Percentiles rank a stretch among this genome's conserved stretches.
These are phyloP conservation scores for Hypomyces perniciosus DNA, from an alignment of 2,329 filamentous ascomycete species.

Conservation along the genomic window DNA sequence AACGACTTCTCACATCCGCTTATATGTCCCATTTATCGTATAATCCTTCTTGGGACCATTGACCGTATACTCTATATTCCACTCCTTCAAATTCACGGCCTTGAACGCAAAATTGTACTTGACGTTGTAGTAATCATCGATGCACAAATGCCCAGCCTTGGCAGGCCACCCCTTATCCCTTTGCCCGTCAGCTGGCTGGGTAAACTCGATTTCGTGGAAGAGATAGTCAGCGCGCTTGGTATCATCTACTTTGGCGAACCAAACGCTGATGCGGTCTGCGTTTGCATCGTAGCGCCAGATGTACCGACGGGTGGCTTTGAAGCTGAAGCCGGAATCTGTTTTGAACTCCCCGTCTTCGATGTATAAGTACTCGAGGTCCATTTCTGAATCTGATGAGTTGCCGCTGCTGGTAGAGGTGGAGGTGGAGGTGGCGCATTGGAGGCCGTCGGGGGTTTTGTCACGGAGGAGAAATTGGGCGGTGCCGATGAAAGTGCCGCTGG, in stretches of 20 bases:
- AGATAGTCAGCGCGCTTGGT: constrained; percentile 60
- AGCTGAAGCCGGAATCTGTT: constrained; percentile 48
- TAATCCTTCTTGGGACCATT: constrained; percentile 72
- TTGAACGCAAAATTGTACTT: constrained; percentile 60
- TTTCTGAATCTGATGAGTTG: constrained; percentile 21
- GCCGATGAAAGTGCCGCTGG: constrained; percentile 59
- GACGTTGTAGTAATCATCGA: constrained; percentile 66
- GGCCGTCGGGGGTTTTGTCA: constrained; percentile 48
- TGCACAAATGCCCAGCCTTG: constrained; percentile 62
- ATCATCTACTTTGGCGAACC: constrained; percentile 65
- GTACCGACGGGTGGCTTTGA: constrained; percentile 60
- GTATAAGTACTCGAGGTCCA: constrained; percentile 59
- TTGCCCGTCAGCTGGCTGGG: constrained; percentile 25
- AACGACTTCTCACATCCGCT: constrained; percentile 20
- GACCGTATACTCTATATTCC: constrained; percentile 59
- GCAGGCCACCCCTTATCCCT: constrained; percentile 52
- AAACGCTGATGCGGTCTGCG: constrained; percentile 58
- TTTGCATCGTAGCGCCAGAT: constrained; percentile 63
- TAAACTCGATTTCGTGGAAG: constrained; percentile 68
- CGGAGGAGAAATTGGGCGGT: constrained; percentile 60
- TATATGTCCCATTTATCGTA: constrained; percentile 50
- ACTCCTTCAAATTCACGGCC: constrained; percentile 50
- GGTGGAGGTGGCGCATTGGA: constrained; percentile 25
- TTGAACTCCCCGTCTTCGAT: constrained; percentile 61
- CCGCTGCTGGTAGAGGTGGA: not conserved